Conservation (phyloP, 768 basidiomycete species). For the Boletus patriciae region DNA sequence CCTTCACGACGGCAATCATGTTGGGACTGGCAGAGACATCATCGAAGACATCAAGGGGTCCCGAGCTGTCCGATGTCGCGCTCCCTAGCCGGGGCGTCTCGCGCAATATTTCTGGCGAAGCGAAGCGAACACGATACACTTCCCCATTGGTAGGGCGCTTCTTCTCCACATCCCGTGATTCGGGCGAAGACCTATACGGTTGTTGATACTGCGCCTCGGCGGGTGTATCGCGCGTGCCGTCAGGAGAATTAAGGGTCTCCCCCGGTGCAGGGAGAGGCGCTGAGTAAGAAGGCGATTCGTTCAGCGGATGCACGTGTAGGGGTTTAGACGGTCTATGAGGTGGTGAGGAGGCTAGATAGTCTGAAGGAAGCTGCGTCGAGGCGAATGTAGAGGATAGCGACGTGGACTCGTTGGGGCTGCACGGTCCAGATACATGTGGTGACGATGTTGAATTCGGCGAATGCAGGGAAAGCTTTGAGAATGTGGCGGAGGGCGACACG, state of each 20-base stretch:
- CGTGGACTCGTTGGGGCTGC: conserved; percentile 8
- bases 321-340: conserved; percentile 26
- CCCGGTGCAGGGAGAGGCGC: conserved; percentile 9
- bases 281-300: conserved; percentile 10
- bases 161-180: conserved; percentile 14
- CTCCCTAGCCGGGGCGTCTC: conserved; percentile 15
- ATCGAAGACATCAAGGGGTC: background rate
- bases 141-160: conserved; percentile 16
- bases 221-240: conserved; percentile 24
- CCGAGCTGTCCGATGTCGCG: background rate
- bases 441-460: conserved; percentile 29
- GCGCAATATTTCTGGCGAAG: conserved; percentile 31
- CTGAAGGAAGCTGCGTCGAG: background rate
- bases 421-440: conserved; percentile 10
- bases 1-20: background rate
- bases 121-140: conserved; percentile 28
- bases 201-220: conserved; percentile 24
- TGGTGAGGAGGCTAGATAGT: conserved; percentile 8
- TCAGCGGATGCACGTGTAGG: conserved; percentile 28
- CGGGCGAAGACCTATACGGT: conserved; percentile 16
- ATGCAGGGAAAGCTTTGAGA: conserved; percentile 53
- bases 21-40: background rate
- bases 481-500: conserved; percentile 47
- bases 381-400: background rate
- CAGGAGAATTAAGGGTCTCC: conserved; percentile 7